A percentile compares a stretch with the other conserved stretches of the same genome.
phyloP scores from a whole-genome alignment of 768 basidiomycete genomes.

The Naganishia vishniacii region DNA sequence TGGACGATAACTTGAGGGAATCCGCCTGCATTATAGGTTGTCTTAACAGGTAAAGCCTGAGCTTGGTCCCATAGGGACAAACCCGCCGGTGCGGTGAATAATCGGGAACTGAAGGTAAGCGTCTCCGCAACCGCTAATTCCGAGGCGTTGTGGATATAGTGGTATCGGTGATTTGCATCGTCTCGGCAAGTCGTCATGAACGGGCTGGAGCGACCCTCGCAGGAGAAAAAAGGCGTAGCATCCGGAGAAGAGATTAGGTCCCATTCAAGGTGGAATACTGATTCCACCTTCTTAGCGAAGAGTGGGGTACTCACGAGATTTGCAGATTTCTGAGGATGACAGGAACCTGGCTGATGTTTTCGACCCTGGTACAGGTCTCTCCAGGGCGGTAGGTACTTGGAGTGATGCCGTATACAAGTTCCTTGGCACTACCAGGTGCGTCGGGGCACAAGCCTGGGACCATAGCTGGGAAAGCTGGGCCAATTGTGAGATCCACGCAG shows the following conservation, averaged over 20 bases:
- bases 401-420: slow-evolving; percentile 7
- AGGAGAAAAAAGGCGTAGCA: background rate
- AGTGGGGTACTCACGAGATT: background rate
- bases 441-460: slow-evolving; percentile 4
- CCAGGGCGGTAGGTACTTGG: background rate
- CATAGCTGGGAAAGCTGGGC: slow-evolving; percentile 18
- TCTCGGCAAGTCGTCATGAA: slow-evolving; percentile 1
- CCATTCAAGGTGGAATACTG: no score
- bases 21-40: background rate
- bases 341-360: background rate
- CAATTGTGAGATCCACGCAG: slow-evolving; percentile 5
- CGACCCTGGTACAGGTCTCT: background rate
- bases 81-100: background rate
- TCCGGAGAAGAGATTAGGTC: background rate
- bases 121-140: background rate
- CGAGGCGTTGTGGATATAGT: slow-evolving; percentile 8
- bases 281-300: no score
- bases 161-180: background rate
- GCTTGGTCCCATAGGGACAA: background rate
- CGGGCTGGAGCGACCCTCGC: background rate
- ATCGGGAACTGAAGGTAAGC: background rate
- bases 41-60: background rate
- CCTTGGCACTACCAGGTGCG: slow-evolving; percentile 17
- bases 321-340: background rate
- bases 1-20: background rate